Conservation (phyloP, 2,329 filamentous ascomycete species). For the Parastagonospora nodorum region DNA sequence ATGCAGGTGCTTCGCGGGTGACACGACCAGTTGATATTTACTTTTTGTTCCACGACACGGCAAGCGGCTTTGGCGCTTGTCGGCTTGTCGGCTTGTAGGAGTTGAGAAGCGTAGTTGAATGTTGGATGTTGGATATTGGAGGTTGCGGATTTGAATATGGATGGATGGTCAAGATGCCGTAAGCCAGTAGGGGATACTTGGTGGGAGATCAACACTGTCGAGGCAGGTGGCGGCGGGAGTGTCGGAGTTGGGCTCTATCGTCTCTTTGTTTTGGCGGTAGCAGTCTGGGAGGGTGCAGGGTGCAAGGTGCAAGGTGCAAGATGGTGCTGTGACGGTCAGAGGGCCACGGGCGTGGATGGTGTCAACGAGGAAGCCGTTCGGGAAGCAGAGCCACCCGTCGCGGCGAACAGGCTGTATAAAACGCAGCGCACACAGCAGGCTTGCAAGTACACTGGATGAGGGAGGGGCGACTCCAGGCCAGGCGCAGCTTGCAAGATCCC, state of each 20-base stretch:
- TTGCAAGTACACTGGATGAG: conserved; percentile 13
- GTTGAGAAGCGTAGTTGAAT: neutral
- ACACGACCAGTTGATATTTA: conserved; percentile 5
- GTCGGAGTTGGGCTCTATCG: neutral
- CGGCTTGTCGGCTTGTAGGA: too few species aligned
- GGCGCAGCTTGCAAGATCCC: conserved; percentile 22
- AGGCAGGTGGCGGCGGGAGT: neutral
- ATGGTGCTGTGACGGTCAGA: conserved; percentile 9
- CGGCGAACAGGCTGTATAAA: conserved; percentile 41
- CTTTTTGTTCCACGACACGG: conserved; percentile 11
- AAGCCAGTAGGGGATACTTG: too few species aligned
- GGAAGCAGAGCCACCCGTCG: conserved; percentile 29
- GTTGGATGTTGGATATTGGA: too few species aligned
- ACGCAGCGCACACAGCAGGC: conserved; percentile 20
- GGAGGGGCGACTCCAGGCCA: conserved; percentile 34
- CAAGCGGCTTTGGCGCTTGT: conserved; percentile 16
- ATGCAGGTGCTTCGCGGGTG: conserved; percentile 1
- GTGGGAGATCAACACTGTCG: neutral
- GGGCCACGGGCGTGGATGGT: conserved; percentile 16
- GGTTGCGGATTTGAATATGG: too few species aligned
- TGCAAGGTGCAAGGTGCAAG: neutral
- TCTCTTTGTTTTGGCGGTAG: neutral
- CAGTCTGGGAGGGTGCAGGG: neutral
- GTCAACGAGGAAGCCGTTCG: conserved; percentile 20
- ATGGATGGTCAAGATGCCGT: neutral